Conservation (phyloP, 768 basidiomycete species). For the Dentipellis fragilis region DNA sequence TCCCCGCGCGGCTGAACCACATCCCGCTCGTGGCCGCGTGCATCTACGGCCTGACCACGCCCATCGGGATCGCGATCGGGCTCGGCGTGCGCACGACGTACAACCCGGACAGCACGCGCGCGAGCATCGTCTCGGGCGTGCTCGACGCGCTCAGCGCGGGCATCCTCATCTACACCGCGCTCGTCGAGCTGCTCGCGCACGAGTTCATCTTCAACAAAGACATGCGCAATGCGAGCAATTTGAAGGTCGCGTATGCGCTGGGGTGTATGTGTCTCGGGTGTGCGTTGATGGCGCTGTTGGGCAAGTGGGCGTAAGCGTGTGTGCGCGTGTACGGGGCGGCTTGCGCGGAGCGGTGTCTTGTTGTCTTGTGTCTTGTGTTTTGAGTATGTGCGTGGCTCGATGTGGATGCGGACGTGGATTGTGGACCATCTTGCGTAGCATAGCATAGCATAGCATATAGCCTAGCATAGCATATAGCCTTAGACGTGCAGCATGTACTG, state of each 20-base stretch:
- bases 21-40: conserved; percentile 51
- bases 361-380: no score
- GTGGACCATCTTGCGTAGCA: background rate
- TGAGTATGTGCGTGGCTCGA: no score
- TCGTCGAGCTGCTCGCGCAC: conserved; percentile 89
- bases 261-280: conserved; percentile 75
- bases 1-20: conserved; percentile 44
- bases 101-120: conserved; percentile 68
- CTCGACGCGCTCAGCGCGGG: conserved; percentile 83
- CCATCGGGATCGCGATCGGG: conserved; percentile 81
- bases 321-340: background rate
- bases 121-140: conserved; percentile 74
- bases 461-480: background rate
- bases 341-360: background rate
- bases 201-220: conserved; percentile 89
- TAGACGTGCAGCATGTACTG: background rate
- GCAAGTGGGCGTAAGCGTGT: conserved; percentile 64
- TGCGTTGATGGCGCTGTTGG: conserved; percentile 85
- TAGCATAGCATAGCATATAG: background rate
- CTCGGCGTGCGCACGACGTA: conserved; percentile 69
- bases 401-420: background rate
- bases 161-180: conserved; percentile 79
- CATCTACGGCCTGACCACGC: conserved; percentile 71
- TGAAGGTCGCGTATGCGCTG: conserved; percentile 62
- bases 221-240: conserved; percentile 63